These are phyloP conservation scores for Petunia axillaris DNA, from an alignment of 257 asterid species.

Conservation along the genomic window DNA sequence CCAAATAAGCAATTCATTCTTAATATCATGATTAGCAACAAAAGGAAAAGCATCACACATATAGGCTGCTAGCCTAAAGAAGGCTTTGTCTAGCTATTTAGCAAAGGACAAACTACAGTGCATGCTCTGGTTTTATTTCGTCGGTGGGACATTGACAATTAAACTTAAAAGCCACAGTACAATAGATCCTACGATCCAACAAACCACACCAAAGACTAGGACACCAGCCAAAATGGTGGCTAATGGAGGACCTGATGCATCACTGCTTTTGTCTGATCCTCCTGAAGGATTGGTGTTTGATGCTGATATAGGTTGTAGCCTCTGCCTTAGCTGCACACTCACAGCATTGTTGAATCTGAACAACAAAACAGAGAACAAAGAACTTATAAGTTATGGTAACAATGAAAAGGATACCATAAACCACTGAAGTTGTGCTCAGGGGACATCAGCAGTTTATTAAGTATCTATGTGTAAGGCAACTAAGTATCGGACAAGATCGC, in stretches of 20 bases:
- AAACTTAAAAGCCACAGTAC: slow-evolving; percentile 58
- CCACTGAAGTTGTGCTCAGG: background rate
- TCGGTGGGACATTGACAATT: slow-evolving; percentile 30
- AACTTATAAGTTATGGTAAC: background rate
- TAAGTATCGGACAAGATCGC: too few relatives aligned
- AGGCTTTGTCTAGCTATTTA: slow-evolving; percentile 8
- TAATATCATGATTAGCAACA: background rate
- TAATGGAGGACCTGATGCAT: slow-evolving; percentile 62
- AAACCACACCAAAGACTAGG: slow-evolving; percentile 46
- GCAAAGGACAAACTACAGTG: background rate
- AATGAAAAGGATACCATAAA: background rate
- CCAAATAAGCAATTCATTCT: background rate
- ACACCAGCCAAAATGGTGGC: slow-evolving; percentile 81
- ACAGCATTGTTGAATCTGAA: slow-evolving; percentile 49
- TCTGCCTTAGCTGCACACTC: slow-evolving; percentile 33
- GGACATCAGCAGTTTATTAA: background rate
- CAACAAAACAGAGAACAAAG: background rate
- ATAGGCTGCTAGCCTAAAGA: slow-evolving; percentile 4
- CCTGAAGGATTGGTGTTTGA: slow-evolving; percentile 50
- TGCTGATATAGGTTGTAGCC: slow-evolving; percentile 43
- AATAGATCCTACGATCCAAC: slow-evolving; percentile 61
- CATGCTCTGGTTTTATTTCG: slow-evolving; percentile 6
- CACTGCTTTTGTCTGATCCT: slow-evolving; percentile 40
- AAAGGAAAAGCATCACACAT: background rate
- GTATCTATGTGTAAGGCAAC: too few relatives aligned